Conservation (phyloP, 495 filamentous ascomycete genomes). For the Tetracladium marchalianum region DNA sequence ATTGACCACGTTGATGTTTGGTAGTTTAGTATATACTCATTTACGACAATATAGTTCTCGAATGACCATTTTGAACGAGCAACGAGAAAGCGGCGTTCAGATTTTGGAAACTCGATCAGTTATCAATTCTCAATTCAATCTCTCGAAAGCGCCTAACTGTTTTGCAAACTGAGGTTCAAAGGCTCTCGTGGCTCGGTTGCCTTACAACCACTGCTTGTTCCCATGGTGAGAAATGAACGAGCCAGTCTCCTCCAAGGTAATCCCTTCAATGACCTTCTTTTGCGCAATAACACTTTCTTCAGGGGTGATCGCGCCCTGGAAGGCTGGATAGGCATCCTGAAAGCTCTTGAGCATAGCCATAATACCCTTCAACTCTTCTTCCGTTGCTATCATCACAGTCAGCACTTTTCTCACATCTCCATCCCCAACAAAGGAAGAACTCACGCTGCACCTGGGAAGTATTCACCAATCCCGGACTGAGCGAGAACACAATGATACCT, state of each 20-base stretch:
- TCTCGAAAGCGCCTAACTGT: too few species aligned
- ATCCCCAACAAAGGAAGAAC: not conserved
- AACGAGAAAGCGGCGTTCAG: too few species aligned
- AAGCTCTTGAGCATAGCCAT: slow-evolving; percentile 27
- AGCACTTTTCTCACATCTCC: not conserved
- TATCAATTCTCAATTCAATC: too few species aligned
- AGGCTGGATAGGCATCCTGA: slow-evolving; percentile 34
- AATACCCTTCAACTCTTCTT: slow-evolving; percentile 25
- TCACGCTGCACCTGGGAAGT: slow-evolving; percentile 15
- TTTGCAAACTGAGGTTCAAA: too few species aligned
- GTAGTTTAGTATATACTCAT: too few species aligned
- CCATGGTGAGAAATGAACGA: slow-evolving; percentile 44
- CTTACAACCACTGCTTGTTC: slow-evolving; percentile 38
- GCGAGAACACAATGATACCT: slow-evolving; percentile 24
- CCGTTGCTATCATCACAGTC: slow-evolving; percentile 23
- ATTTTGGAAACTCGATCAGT: too few species aligned
- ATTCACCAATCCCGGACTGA: slow-evolving; percentile 27
- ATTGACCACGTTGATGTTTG: too few species aligned
- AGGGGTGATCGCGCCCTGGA: slow-evolving; percentile 33
- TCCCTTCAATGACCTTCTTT: slow-evolving; percentile 28
- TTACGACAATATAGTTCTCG: too few species aligned
- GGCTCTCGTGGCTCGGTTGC: too few species aligned
- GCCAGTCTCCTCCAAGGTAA: slow-evolving; percentile 40
- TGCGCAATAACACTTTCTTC: slow-evolving; percentile 32
- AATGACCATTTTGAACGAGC: too few species aligned